A percentile compares a stretch with the other conserved stretches of the same genome.
phyloP scores from a whole-genome alignment of 225 moss, liverwort and hornwort genomes.

The Rhytidiadelphus loreus region DNA sequence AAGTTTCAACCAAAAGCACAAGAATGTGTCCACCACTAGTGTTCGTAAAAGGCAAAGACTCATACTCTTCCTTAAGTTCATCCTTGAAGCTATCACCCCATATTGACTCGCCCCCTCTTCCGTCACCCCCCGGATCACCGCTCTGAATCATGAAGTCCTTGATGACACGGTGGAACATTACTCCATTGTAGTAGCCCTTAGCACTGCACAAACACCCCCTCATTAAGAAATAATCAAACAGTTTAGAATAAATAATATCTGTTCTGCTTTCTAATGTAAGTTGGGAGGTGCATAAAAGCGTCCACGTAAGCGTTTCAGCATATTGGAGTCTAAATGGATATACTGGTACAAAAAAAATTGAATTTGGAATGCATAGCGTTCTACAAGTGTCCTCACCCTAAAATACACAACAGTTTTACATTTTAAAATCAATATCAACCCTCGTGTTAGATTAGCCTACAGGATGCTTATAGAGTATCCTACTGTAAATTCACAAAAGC shows the following conservation, averaged over 20 bases:
- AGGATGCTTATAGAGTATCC: no score
- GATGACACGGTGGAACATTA: constrained; percentile 63
- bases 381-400: neutral
- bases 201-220: constrained; percentile 16
- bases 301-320: neutral
- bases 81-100: constrained; percentile 66
- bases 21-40: neutral
- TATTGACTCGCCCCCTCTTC: constrained; percentile 59
- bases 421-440: neutral
- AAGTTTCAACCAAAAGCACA: neutral
- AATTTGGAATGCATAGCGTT: neutral
- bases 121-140: constrained; percentile 62
- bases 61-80: constrained; percentile 53
- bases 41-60: neutral
- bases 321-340: neutral
- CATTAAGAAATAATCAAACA: neutral
- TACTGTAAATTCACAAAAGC: neutral
- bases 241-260: neutral
- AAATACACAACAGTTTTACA: neutral
- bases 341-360: neutral
- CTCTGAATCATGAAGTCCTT: constrained; percentile 87
- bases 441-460: no score
- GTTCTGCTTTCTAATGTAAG: neutral
- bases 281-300: neutral
- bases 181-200: constrained; percentile 64